Evolutionary conservation across 169 alveolate genomes (phyloP), one percentile per base, ranked within the genome.

Genomic region (Sarcocystis neurona): DNA sequence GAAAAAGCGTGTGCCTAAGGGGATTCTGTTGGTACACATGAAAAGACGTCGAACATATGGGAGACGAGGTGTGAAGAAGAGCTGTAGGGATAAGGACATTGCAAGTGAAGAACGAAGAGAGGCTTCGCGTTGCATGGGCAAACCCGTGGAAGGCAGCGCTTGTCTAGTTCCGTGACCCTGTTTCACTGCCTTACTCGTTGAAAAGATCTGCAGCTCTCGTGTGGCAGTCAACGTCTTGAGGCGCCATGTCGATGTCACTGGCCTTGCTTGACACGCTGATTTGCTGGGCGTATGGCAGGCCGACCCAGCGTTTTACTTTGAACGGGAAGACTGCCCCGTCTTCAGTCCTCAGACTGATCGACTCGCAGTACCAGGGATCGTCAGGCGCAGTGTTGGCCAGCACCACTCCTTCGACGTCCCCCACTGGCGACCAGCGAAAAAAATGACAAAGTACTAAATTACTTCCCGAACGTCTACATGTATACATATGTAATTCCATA

Each of bases 191-290:
- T 72, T 72, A 90, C 93, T 85, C 93, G 80, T 94, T 94, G 85
- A 89, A 93, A 78, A 95, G 86, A 79, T 95, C 97, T 41, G 92
- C 92, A 47, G 95, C 97, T 50, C 97, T 92, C 53, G 96, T 93
- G 89, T 95, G 94, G 84, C 97, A 95, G 85, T 95, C 97, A 44
- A 95, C 87, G 46, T 95, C 97, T 93, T 95, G 96, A n/a, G 96
- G 92, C 34, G 95, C 88, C 84, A 94, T 86, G 34, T 94, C 96
- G 32, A 89, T 58, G 60, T 90, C 93, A 41, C 94, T 93, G 41
- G 94, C 92, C 46, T 94, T 91, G 60, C 95, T 79, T 18, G 90
- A 79, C 30, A 93, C 82, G 72, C 90, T 78, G 30, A 89, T 93
- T 0, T 72, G 41, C 4, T 79, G 60, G 43, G 91, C 79, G 58